These are phyloP conservation scores for Striga asiatica DNA, from an alignment of 257 asterid species.

Conservation along the genomic window DNA sequence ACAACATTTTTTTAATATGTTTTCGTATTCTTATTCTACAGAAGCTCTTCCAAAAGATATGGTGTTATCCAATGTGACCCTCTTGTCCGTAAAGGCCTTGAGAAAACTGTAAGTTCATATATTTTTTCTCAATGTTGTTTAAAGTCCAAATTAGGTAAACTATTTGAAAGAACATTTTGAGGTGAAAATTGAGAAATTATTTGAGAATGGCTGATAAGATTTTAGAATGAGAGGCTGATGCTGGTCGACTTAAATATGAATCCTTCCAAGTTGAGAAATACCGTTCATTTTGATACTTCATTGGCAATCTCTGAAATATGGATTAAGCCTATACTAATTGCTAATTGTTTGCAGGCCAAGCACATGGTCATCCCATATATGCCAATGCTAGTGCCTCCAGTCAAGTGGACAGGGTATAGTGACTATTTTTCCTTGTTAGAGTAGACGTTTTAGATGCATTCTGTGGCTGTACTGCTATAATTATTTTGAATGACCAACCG, in stretches of 20 bases:
- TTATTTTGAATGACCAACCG: constrained; percentile 5
- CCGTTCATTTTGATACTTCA: not conserved
- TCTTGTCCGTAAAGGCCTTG: constrained; percentile 74
- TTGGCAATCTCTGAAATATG: not conserved
- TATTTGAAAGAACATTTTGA: constrained; percentile 6
- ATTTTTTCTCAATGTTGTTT: constrained; percentile 1
- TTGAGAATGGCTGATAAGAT: constrained; percentile 4
- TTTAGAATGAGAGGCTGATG: constrained; percentile 4
- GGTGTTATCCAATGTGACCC: constrained; percentile 88
- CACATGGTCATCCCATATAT: constrained; percentile 96
- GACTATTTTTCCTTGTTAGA: constrained; percentile 6
- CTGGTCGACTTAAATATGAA: not conserved
- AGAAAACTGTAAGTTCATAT: constrained; percentile 54
- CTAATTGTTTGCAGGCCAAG: constrained; percentile 54
- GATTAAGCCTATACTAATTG: constrained; percentile 11
- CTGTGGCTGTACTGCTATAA: not conserved
- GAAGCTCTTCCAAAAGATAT: constrained; percentile 58
- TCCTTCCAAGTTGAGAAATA: not conserved
- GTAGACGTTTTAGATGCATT: constrained; percentile 1
- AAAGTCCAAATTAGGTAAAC: not conserved
- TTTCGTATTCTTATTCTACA: constrained; percentile 26
- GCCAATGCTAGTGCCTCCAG: constrained; percentile 96
- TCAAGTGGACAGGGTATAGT: constrained; percentile 83
- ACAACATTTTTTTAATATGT: constrained; percentile 7
- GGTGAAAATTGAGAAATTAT: constrained; percentile 2